Evolutionary conservation across 768 basidiomycete genomes (phyloP).

Genomic region (Lentinula raphanica): DNA sequence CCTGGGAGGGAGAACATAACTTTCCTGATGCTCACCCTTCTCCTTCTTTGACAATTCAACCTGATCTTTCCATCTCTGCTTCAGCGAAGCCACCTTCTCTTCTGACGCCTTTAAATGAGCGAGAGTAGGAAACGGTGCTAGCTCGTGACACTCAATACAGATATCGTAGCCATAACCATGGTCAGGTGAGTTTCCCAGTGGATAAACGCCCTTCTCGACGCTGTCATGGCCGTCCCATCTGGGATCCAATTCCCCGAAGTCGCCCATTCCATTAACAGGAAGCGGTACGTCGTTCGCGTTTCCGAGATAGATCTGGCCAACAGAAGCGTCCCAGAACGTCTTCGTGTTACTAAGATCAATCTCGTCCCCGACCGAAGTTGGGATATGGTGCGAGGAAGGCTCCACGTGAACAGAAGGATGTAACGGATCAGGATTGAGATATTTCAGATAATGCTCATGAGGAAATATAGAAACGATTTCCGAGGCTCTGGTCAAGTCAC

Average conservation of each 20-base stretch:
- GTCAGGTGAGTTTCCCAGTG: conserved; percentile 1
- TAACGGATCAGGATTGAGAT: conserved; percentile 1
- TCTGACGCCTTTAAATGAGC: conserved; percentile 69
- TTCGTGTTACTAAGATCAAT: conserved; percentile 29
- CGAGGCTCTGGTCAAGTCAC: conserved; percentile 75
- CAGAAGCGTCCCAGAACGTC: conserved; percentile 46
- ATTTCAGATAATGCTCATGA: conserved; percentile 3
- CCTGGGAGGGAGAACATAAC: conserved; percentile 39
- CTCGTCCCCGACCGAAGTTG: neutral
- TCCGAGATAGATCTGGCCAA: conserved; percentile 74
- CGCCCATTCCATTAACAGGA: conserved; percentile 10
- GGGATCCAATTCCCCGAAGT: conserved; percentile 1
- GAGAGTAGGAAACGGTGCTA: conserved; percentile 66
- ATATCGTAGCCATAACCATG: conserved; percentile 73
- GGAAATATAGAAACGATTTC: conserved; percentile 60
- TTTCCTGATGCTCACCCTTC: conserved; percentile 16
- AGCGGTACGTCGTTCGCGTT: conserved; percentile 79
- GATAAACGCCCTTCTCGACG: neutral
- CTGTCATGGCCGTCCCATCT: neutral
- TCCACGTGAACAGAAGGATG: conserved; percentile 5
- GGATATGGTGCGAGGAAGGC: neutral
- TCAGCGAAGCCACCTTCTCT: conserved; percentile 65
- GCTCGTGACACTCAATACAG: conserved; percentile 84
- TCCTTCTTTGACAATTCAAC: conserved; percentile 19
- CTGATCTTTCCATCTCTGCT: conserved; percentile 51